Evolutionary conservation across 148 eudicot genomes (phyloP), one percentile per base, ranked within the genome.

Genomic region (Polygonum maritimum): DNA sequence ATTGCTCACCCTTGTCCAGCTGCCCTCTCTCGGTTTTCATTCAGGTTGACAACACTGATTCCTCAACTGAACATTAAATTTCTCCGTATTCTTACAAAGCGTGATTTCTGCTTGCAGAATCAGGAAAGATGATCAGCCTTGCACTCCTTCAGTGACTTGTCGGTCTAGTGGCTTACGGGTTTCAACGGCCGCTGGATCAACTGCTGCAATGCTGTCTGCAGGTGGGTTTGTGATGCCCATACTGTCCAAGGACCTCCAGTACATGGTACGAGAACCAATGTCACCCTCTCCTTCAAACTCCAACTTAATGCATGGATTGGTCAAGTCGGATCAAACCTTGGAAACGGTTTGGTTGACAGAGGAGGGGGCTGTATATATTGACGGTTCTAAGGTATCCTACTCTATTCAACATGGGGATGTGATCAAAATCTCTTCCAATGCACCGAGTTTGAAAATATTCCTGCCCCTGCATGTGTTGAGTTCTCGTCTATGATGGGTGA

Each of bases 1-100:
- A 85, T 95, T 71, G 87, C 94, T 13, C 91, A 95, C 78, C 94
- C 97, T 49, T 92, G 92, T 78, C 98, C 98, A 49, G 98, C 98
- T 51, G 75, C 97, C 75, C 87, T 88, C 79, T 92, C 98, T 80
- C 86, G 96, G 15, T 89, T 90, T 79, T 90, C 98, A 76, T 90
- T 90, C 91, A 90, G 94, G 97, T 89, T 72, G 22, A 39, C 52
- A 8, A 33, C 40, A 12, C 12, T 31, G 31, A 7, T 7, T 58
- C 58, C 1, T 9, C 15, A 63, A 63, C 18, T 9, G 38, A 63
- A 31, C 18, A 63, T 31, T 31, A 12, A 3, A 3, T 11, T 31
- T 33, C 69, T 35, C 45, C 5, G 16, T 35, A 67, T 67, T 38
- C 7, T 15, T 67, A 38, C 21, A 67, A 13, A 3, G 2, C 4